Evolutionary conservation across 2,329 filamentous ascomycete species (phyloP), one percentile per base, ranked within the genome.

Genomic region (Tolypocladium tundrense): DNA sequence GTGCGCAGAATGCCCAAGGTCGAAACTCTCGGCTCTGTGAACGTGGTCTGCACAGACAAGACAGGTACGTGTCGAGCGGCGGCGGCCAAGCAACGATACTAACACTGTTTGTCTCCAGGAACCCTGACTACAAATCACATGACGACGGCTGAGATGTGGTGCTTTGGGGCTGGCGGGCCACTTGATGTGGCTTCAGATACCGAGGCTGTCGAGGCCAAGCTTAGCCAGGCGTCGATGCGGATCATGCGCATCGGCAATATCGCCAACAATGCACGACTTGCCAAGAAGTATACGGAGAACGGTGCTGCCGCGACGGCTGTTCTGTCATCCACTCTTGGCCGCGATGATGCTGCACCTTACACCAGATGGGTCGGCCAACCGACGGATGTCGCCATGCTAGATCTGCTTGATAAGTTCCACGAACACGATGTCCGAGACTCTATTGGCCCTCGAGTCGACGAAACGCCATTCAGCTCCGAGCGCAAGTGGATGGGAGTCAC

Each of bases 401-500:
- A 99, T 72, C 79, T 99, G 55, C 78, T 99, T 40, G 95, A 99
- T 73, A 83, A 85, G 31, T 94, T 96, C 69, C 88, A 88, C 60
- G 93, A 97, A 71, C 90, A 96, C 63, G 94, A 99, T 73, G 85
- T 95, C 52, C 87, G 95, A 60, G 88, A 94, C 53, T 87, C 89
- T 11, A 84, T 96, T 57, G 91, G 91, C n/a, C 81, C 83, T 39
- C 88, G 93, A 54, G 83, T 88, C 39, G 85, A 86, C 50, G 94
- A 99, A 71, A 92, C 90, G 0, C 92, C 94, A 0, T 99, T 99
- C 73, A 97, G 93, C 70, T 99, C 94, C 1, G 91, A 96, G 69
- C 84, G 93, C 58, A 99, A 99, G 73, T 99, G 93, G 93, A 99
- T 99, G 95, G 95, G 95, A 40, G 92, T 97, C 35, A 88, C 91